Evolutionary conservation across 2,329 filamentous ascomycete species (phyloP), one percentile per base, ranked within the genome.

Genomic region (Penicillium glabrum): DNA sequence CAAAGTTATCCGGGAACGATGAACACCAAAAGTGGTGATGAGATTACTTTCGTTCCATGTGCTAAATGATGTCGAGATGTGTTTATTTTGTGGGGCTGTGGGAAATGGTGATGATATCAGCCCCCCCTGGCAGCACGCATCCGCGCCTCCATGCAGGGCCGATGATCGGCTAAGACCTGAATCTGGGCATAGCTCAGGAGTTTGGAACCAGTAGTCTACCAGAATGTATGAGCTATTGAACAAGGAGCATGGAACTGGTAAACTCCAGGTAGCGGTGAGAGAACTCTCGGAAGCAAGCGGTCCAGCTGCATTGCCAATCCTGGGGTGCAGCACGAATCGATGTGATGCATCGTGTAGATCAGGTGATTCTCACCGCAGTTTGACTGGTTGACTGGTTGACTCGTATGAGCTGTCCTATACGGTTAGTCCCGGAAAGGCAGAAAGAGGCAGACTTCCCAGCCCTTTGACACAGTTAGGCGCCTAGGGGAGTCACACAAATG

Each of bases 81-180:
- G 61, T 60, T 63, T 63, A 59, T 56, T 58, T 49, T 58, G 63
- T 64, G 62, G 63, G 58, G 57, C 62, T 8, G 8, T 13, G 14
- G 39, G 11, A 10, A 27, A 46, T 48, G 31, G 43, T 47, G 26
- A 58, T 53, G 41, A 26, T 24, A 26, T 46, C 35, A 37, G n/a
- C 26, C 13, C 54, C 54, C 49, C 54, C 53, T 58, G 49, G 51
- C 51, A 53, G 43, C 10, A 49, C 24, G 50, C 56, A 54, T 59
- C 61, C 58, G 60, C 62, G 39, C 47, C 47, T 50, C 21, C 39
- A 44, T 53, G 50, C 50, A 53, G 50, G 50, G 50, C 49, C 39
- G 47, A 35, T 47, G 35, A 41, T 50, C 31, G n/a, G 31, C 31
- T 26, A 49, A 49, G 46, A 37, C 23, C 3, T n/a, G 29, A 50